Base-by-base conservation (phyloP, 2,329 filamentous ascomycete species). In the Davidsoniella eucalypti region DNA sequence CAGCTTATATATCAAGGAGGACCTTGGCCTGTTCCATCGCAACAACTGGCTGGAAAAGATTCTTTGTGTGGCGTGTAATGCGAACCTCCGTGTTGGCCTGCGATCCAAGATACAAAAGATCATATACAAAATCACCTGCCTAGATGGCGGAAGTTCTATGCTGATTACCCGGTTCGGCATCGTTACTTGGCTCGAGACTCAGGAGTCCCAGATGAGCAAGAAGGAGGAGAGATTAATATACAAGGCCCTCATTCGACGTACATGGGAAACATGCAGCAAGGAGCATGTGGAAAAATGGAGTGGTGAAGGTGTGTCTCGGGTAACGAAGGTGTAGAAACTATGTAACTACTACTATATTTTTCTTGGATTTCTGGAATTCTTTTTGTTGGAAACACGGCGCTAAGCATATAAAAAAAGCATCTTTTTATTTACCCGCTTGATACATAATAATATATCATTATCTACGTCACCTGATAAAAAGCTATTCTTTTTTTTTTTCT, bases 141-240 rank as follows among this genome's bases (percentile, higher is more conserved):
- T 88, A 29, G 73, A 79, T 26, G 79, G 75, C 1, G 87, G 84
- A 1, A 86, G 83, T 62, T 84, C 80, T 4, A 90, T 83, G n/a
- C 68, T 94, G 43, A 72, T 87, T 37, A 93, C 87, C 1, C 71
- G 87, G 51, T 80, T 82, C 41, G 85, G 84, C 14, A 67, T 84
- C 17, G 62, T 90, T 49, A 80, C 75, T 56, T 94, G 87, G 87
- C 69, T 90, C 7, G 48, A 54, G 44, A 44, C 41, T 16, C 51
- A 53, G 47, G 39, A 47, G 26, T 41, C 39, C 5, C 26, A 45
- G 33, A 43, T 52, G 18, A 29, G 26, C 43, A 72, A 81, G 52
- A 73, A 75, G 53, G 69, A 72, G 14, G 72, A 75, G 55, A 64
- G 62, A 0, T 65, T 67, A 16, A 63, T 77, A 21, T 65, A 78